Evolutionary conservation across 805 yeast genomes (phyloP).

Genomic region (Metschnikowia anglica): DNA sequence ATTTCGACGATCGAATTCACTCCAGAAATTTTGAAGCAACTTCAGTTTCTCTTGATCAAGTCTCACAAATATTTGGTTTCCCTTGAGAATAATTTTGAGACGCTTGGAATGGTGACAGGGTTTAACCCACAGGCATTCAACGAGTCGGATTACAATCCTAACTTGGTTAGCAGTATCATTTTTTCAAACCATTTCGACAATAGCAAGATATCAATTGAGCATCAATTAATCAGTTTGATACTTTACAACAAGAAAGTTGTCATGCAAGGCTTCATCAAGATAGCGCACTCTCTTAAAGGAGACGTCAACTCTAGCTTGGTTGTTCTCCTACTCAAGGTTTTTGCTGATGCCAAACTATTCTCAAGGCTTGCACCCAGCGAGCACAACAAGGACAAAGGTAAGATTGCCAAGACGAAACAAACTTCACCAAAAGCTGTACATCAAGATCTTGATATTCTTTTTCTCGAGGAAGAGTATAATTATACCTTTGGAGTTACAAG

Average conservation of each 20-base stretch:
- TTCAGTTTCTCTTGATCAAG: constrained; percentile 41
- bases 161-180: constrained; percentile 29
- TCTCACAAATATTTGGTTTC: constrained; percentile 41
- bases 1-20: constrained; percentile 37
- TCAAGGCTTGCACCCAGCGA: constrained; percentile 16
- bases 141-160: constrained; percentile 31
- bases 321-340: constrained; percentile 37
- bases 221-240: constrained; percentile 32
- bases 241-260: constrained; percentile 39
- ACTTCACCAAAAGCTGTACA: constrained; percentile 22
- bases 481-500: constrained; percentile 56
- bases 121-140: constrained; percentile 30
- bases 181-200: constrained; percentile 26
- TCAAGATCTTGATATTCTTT: constrained; percentile 21
- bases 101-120: constrained; percentile 33
- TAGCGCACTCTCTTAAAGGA: constrained; percentile 33
- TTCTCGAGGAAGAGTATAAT: constrained; percentile 50
- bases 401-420: constrained; percentile 20
- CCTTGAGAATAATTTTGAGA: constrained; percentile 37
- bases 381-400: constrained; percentile 21
- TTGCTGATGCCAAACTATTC: constrained; percentile 38
- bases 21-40: constrained; percentile 41
- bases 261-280: constrained; percentile 34
- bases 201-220: constrained; percentile 25
- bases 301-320: constrained; percentile 45